Evolutionary conservation across 176 grass and related monocot species (phyloP), one percentile per base, ranked within the genome.

Genomic region (Tillandsia fasciculata): DNA sequence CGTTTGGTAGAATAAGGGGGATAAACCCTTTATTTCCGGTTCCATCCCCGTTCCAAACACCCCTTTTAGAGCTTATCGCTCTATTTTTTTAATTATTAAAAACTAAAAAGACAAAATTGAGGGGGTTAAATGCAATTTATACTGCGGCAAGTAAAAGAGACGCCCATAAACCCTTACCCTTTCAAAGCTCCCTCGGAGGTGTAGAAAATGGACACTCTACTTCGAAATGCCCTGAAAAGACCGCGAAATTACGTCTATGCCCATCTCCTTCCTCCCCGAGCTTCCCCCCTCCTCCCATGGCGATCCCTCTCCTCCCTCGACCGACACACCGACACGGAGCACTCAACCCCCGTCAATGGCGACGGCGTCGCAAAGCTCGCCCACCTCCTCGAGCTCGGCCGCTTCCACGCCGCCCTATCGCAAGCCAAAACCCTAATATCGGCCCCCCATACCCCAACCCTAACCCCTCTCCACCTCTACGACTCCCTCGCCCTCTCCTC

Each of bases 351-450:
- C 33, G 33, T 42, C 0, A 42, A 42, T 42, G 33, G 33, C 33
- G 33, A 42, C 33, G 33, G 33, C 33, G 33, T 42, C 33, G 7
- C 15, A 9, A 59, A 59, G 54, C 54, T 59, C n/a, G 54, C 20
- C 54, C 20, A 14, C 15, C 54, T 59, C 54, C 54, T 59, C 54
- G 54, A 59, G 54, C 54, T 59, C 15, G 63, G 48, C 63, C 80
- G 87, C 49, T 83, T 86, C 80, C 56, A 78, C 67, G 78, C 70
- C 80, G 42, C 80, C 50, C 66, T 86, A 12, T 22, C 15, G 42
- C 71, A 81, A 1, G 70, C 83, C 9, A 78, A 78, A 50, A 72
- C 74, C 14, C 70, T 86, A n/a, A 53, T 72, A 53, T 78, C 78
- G 64, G 83, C 63, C 65, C 83, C 23, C 28, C 71, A 50, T 12